Conservation (phyloP, 1,284 basidiomycete species). For the Abortiporus biennis region DNA sequence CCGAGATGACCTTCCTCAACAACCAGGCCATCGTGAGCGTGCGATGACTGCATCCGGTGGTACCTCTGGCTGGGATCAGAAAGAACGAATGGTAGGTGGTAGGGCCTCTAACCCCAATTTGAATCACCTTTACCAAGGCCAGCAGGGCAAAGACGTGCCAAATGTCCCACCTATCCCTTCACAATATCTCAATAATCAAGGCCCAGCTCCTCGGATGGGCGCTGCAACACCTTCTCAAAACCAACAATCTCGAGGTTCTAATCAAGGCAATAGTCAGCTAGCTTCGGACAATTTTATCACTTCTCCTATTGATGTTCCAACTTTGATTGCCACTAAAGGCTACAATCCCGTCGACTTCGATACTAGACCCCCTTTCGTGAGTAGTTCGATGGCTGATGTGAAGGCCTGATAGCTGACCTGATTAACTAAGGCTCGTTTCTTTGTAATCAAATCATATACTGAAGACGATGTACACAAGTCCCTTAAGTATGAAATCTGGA, state of each 20-base stretch:
- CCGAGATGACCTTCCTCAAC: constrained; percentile 24
- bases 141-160: constrained; percentile 37
- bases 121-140: constrained; percentile 50
- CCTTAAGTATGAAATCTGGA: constrained; percentile 96
- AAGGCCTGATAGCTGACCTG: constrained; percentile 1
- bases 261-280: constrained; percentile 21
- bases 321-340: constrained; percentile 81
- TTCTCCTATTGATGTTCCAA: constrained; percentile 79
- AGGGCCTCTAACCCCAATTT: constrained; percentile 66
- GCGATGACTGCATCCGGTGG: constrained; percentile 34
- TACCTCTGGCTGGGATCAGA: constrained; percentile 47
- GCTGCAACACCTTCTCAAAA: constrained; percentile 20
- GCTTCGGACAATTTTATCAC: constrained; percentile 32
- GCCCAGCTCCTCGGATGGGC: constrained; percentile 38
- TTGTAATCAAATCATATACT: constrained; percentile 97
- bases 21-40: constrained; percentile 33
- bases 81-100: constrained; percentile 47
- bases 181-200: constrained; percentile 60
- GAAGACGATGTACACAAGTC: constrained; percentile 98
- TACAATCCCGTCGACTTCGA: constrained; percentile 90
- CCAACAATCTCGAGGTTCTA: constrained; percentile 22
- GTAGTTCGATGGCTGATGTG: constrained; percentile 21
- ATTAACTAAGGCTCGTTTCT: constrained; percentile 79
- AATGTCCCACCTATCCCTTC: constrained; percentile 65
- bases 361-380: constrained; percentile 68